Conservation (phyloP, 352 stramenopile species). For the Phytophthora macrochlamydospora region DNA sequence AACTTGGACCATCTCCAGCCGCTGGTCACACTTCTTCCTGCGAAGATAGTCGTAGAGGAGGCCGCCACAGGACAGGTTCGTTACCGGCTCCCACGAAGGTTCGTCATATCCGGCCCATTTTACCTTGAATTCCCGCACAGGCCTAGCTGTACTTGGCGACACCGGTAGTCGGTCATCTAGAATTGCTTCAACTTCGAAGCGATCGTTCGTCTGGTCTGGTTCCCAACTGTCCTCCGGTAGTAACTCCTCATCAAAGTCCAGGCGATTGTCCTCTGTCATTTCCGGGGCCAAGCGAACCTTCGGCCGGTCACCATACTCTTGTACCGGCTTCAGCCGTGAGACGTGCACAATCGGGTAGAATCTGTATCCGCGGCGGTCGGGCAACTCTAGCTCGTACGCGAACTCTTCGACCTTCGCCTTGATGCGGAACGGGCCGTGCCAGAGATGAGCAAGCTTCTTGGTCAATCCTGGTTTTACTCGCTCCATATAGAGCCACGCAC, state of each 20-base stretch:
- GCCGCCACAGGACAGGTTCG: not conserved
- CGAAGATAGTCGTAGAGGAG: not conserved
- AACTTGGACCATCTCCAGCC: not conserved
- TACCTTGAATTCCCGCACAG: not conserved
- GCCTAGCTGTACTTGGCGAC: not conserved
- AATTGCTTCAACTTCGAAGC: constrained; percentile 1
- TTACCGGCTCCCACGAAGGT: not conserved
- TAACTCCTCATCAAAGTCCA: not conserved
- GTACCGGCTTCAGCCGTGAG: constrained; percentile 2
- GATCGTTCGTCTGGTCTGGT: not conserved
- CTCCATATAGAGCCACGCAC: constrained; percentile 3
- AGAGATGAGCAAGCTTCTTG: constrained; percentile 3
- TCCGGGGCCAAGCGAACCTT: not conserved
- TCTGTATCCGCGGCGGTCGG: not conserved
- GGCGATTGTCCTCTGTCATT: not conserved
- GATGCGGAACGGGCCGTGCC: not conserved
- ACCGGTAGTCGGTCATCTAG: not conserved
- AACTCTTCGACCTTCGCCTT: constrained; percentile 9
- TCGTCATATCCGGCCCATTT: constrained; percentile 8
- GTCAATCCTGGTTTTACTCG: not conserved
- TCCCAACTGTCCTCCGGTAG: constrained; percentile 1
- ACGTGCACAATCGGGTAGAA: constrained; percentile 12
- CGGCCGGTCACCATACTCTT: not conserved
- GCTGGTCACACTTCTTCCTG: not conserved
- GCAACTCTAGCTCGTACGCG: constrained; percentile 7